Base-by-base conservation (phyloP, 2,329 filamentous ascomycete genomes). In the Fusarium mangiferae region DNA sequence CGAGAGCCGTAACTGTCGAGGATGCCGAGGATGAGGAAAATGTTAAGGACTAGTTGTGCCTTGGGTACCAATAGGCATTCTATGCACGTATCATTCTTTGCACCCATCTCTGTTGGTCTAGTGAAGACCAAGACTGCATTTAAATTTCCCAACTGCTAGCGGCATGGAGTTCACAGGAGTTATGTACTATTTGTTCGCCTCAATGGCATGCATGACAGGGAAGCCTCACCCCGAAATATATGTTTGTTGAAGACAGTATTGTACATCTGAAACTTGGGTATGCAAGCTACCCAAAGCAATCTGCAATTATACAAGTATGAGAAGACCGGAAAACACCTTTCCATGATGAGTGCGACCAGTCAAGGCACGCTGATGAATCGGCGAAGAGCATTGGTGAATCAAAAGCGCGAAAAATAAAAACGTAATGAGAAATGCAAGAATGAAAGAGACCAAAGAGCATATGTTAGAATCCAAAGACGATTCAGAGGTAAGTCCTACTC, bases 1-100 rank as follows among this genome's bases (percentile, higher is more conserved):
- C 80, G 4, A 86, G 79, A 66, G 84, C 84, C 9, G 86, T 81
- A 17, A 86, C 86, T 8, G 82, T 88, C 4, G 75, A 78, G 24
- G 76, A 77, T 38, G 72, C 66, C 17, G 74, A 75, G 45, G 74
- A 78, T 8, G 68, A 77, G 33, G 69, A 62, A 15, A 62, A 59
- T 26, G 39, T 20, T 18, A 64, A 67, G 30, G 57, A 71, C 38
- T 74, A 73, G 68, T 22, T 33, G n/a, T 46, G 51, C n/a, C n/a
- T n/a, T 15, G 24, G 48, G 35, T 41, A 39, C 24, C 35, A 55
- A 65, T 46, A 51, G 62, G 41, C 26, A 42, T 48, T 46, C 30
- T 41, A 41, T 33, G 24, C 18, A 65, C 44, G 45, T 11, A 61
- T 64, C 44, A 52, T 30, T 45, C 17, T 36, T 44, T 38, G 26